A percentile compares a stretch with the other conserved stretches of the same genome.
Conservation (phyloP, 2,329 filamentous ascomycete genomes). For the Hortaea werneckii region DNA sequence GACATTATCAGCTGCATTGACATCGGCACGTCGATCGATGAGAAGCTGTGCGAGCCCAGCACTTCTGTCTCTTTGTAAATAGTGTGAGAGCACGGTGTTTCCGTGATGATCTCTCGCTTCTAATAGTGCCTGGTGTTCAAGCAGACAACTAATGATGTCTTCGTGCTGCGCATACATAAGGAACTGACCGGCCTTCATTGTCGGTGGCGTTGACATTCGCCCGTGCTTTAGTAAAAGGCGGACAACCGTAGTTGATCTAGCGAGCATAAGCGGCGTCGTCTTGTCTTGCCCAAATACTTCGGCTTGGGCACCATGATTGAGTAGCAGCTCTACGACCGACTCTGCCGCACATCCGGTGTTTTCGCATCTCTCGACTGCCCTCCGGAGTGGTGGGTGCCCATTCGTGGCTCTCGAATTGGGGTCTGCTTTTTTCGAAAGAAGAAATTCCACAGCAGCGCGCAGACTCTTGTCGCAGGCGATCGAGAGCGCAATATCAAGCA, state of each 20-base stretch:
- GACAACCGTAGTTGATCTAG: slow-evolving; percentile 13
- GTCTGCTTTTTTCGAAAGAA: background rate
- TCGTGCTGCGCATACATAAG: slow-evolving; percentile 4
- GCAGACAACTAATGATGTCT: background rate
- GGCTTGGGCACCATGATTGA: background rate
- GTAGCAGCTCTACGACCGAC: background rate
- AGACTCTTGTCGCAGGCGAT: slow-evolving; percentile 2
- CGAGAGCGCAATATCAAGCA: slow-evolving; percentile 4
- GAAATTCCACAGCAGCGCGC: background rate
- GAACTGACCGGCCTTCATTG: slow-evolving; percentile 1
- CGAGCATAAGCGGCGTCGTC: slow-evolving; percentile 28
- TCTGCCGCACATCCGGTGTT: background rate
- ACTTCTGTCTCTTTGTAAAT: background rate
- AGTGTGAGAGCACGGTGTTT: slow-evolving; percentile 1
- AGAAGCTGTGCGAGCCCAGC: slow-evolving; percentile 1
- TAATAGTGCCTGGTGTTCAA: background rate
- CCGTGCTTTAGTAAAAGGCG: slow-evolving; percentile 21
- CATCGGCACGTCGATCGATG: slow-evolving; percentile 1
- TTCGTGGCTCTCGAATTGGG: slow-evolving; percentile 1
- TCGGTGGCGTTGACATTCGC: slow-evolving; percentile 17
- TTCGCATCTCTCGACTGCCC: background rate
- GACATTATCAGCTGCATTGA: slow-evolving; percentile 1
- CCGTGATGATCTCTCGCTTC: background rate
- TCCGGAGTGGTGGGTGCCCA: background rate
- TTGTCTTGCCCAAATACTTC: slow-evolving; percentile 31